Percentiles rank a stretch among this genome's conserved stretches.
phyloP scores from a whole-genome alignment of 2,329 filamentous ascomycete species.

The Fusarium nurragi region DNA sequence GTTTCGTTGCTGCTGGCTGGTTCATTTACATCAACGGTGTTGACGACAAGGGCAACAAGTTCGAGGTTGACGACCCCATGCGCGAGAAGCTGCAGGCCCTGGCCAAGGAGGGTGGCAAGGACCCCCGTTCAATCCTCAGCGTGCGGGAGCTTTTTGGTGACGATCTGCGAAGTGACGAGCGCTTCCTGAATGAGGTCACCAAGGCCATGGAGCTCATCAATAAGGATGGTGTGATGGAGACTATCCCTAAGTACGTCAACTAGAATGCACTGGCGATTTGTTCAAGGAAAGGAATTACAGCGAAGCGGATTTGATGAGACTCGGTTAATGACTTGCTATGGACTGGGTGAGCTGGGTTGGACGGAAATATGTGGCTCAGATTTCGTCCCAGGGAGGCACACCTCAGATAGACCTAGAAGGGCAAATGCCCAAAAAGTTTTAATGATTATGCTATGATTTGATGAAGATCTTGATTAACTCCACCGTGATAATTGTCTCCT shows the following conservation, averaged over 20 bases:
- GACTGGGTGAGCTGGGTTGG: background rate
- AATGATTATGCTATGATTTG: constrained; percentile 29
- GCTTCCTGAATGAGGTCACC: constrained; percentile 58
- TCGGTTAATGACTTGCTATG: constrained; percentile 23
- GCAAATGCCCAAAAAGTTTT: constrained; percentile 28
- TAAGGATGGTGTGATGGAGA: constrained; percentile 59
- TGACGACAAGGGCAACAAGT: constrained; percentile 57
- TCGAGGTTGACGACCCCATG: constrained; percentile 59
- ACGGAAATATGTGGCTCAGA: background rate
- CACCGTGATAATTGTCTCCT: background rate
- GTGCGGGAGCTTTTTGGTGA: constrained; percentile 61
- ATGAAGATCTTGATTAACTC: background rate
- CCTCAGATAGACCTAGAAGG: constrained; percentile 24
- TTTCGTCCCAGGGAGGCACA: constrained; percentile 3
- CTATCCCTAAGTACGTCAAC: constrained; percentile 59
- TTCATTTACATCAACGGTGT: constrained; percentile 62
- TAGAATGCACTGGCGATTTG: constrained; percentile 12
- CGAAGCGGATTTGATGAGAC: constrained; percentile 14
- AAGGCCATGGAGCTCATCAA: constrained; percentile 58
- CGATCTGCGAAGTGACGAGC: constrained; percentile 58
- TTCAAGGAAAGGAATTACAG: constrained; percentile 11
- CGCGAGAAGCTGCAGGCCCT: constrained; percentile 57
- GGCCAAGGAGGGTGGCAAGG: constrained; percentile 55
- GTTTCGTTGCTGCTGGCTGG: constrained; percentile 60
- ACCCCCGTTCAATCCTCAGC: constrained; percentile 55